Evolutionary conservation across 352 stramenopile species (phyloP).

Genomic region (Phytophthora tubulina): DNA sequence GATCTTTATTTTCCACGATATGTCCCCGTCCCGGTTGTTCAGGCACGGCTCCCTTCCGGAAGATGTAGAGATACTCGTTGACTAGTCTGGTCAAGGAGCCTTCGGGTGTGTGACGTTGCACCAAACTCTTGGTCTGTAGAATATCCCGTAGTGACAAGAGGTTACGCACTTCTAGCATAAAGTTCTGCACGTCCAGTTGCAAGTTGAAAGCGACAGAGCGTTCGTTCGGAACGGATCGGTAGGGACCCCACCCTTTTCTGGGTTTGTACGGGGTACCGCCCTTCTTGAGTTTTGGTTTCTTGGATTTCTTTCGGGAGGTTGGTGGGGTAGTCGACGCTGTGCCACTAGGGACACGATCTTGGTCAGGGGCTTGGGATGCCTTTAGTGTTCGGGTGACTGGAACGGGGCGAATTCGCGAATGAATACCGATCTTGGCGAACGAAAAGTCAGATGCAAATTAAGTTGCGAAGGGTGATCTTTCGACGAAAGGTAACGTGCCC

Average conservation of each 20-base stretch:
- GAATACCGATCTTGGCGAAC: too few relatives aligned
- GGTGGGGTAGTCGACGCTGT: too few relatives aligned
- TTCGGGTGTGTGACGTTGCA: constrained; percentile 38
- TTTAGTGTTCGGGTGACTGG: too few relatives aligned
- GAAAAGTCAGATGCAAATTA: too few relatives aligned
- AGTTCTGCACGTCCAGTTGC: constrained; percentile 53
- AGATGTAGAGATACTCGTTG: constrained; percentile 39
- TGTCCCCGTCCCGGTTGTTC: neutral
- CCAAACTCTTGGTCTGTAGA: constrained; percentile 25
- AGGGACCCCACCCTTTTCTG: constrained; percentile 43
- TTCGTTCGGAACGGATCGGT: constrained; percentile 47
- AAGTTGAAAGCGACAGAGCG: constrained; percentile 57
- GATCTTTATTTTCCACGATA: constrained; percentile 15
- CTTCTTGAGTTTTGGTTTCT: constrained; percentile 23
- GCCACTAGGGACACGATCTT: too few relatives aligned
- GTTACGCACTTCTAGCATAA: constrained; percentile 51
- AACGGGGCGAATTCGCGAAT: too few relatives aligned
- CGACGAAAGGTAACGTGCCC: too few relatives aligned
- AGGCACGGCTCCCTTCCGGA: constrained; percentile 29
- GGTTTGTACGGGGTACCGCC: constrained; percentile 27
- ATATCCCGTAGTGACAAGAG: constrained; percentile 30
- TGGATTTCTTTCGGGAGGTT: neutral
- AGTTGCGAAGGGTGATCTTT: too few relatives aligned
- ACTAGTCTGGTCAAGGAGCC: constrained; percentile 35
- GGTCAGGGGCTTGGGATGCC: too few relatives aligned